Base-by-base conservation (phyloP, 345 rosid genomes). In the Dovyalis caffra region DNA sequence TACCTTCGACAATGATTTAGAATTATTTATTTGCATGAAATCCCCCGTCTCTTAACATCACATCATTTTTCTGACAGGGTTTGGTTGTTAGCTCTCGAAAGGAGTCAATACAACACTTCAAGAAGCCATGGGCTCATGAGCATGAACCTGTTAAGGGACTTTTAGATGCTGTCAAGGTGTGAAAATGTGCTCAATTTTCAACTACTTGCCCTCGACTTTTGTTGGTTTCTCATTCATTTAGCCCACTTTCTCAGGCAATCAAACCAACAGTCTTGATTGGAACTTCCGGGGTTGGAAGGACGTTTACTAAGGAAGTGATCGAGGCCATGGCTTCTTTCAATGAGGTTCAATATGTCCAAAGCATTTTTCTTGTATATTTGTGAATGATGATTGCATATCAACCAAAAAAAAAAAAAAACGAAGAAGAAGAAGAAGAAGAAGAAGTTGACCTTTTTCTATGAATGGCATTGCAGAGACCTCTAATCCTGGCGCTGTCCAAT, bases 51-150 rank as follows among this genome's bases (percentile, higher is more conserved):
- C 47, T 73, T 37, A 31, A 21, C 15, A 66, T 43, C 5, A 4
- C 57, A 3, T 35, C 4, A 18, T 29, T 15, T 68, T 61, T 49
- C 40, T 20, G 4, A 31, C 83, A 92, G 97, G 99, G 98, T 62
- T 81, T 95, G 81, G 89, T 95, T 71, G 93, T 90, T 71, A 83
- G 83, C 33, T 88, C 91, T 57, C 90, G 97, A 4, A 84, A 79
- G 76, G 89, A 89, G 61, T 86, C 92, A 4, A 92, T 91, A 79
- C 99, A 95, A 70, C 97, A 92, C 78, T 95, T 92, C 79, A 92
- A 95, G 92, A 75, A 90, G 89, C 95, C 97, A 9, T 91, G 95
- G 97, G 97, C 98, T 4, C 99, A 95, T 76, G 94, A 89, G 56
- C 97, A 90, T 61, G 91, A 91, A 82, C 93, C 97, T 20, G 76